Conservation (phyloP, 495 filamentous ascomycete species). For the Tetracladium setigerum region DNA sequence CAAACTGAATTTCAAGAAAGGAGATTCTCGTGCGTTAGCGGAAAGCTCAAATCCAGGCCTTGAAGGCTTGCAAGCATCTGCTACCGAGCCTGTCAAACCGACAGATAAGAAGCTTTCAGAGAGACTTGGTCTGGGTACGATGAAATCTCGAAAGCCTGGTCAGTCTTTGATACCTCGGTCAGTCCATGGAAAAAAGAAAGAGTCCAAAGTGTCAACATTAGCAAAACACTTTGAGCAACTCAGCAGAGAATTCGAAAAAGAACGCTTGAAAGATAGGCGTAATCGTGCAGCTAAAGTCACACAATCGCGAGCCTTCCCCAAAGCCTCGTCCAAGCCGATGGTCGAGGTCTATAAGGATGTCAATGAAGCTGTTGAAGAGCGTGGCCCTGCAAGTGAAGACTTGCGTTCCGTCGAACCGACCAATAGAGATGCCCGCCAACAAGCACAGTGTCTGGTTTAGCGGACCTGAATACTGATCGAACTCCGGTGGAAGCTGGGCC, state of each 20-base stretch:
- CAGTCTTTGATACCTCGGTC: conserved; percentile 87
- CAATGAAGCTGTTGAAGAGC: conserved; percentile 83
- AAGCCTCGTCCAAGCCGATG: conserved; percentile 88
- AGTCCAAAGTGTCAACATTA: conserved; percentile 74
- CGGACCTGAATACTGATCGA: conserved; percentile 11
- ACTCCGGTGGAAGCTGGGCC: conserved; percentile 1
- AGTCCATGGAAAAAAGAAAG: conserved; percentile 54
- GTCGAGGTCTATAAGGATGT: conserved; percentile 94
- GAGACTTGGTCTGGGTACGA: conserved; percentile 48
- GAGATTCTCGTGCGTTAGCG: conserved; percentile 3
- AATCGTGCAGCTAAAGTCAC: conserved; percentile 75
- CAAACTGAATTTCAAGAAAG: conserved; percentile 3
- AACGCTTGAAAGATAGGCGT: conserved; percentile 76
- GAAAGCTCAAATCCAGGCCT: not conserved
- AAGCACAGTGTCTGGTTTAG: conserved; percentile 9
- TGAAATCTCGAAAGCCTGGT: conserved; percentile 54
- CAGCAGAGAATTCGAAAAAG: conserved; percentile 93
- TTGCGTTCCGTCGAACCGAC: conserved; percentile 4
- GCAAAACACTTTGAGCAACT: conserved; percentile 96
- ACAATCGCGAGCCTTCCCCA: conserved; percentile 75
- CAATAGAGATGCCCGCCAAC: conserved; percentile 3
- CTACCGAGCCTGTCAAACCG: conserved; percentile 26
- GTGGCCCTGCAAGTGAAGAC: conserved; percentile 65
- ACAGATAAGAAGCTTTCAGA: conserved; percentile 68
- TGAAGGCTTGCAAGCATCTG: conserved; percentile 9